Evolutionary conservation across 805 yeast genomes (phyloP).

Genomic region (Saccharomycopsis guyanensis): DNA sequence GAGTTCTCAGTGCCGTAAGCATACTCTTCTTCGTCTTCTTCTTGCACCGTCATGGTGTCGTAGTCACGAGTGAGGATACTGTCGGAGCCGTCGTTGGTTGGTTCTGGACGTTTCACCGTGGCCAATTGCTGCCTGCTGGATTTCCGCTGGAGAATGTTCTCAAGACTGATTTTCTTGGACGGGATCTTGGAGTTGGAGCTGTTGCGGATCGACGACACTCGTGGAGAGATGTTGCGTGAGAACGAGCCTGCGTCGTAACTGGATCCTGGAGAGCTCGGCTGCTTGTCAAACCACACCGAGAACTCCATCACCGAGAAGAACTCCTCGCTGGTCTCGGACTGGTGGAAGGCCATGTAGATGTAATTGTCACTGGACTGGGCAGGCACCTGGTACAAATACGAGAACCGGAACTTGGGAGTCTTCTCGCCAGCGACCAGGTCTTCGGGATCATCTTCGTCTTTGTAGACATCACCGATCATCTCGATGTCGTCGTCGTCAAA

Average conservation of each 20-base stretch:
- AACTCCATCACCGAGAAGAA: conserved; percentile 11
- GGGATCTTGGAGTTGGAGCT: background rate
- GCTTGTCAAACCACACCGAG: conserved; percentile 5
- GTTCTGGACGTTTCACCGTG: background rate
- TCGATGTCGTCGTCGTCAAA: conserved; percentile 14
- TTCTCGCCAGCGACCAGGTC: background rate
- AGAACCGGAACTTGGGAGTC: conserved; percentile 17
- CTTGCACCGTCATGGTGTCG: background rate
- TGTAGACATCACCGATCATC: conserved; percentile 20
- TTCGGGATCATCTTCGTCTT: conserved; percentile 15
- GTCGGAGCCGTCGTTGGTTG: background rate
- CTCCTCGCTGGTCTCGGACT: conserved; percentile 5
- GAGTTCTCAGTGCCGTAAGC: background rate
- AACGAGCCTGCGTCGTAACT: background rate
- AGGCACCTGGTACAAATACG: conserved; percentile 15
- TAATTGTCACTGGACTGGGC: conserved; percentile 10
- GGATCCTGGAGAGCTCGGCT: background rate
- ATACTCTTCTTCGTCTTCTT: background rate
- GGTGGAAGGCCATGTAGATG: conserved; percentile 13
- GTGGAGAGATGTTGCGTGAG: background rate
- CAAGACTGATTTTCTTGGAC: conserved; percentile 3
- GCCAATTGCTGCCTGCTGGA: conserved; percentile 4
- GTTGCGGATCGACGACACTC: conserved; percentile 1
- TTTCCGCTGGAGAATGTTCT: conserved; percentile 1
- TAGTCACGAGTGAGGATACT: background rate